These are phyloP conservation scores for Primulina tabacum DNA, from an alignment of 257 asterid species.

Conservation along the genomic window DNA sequence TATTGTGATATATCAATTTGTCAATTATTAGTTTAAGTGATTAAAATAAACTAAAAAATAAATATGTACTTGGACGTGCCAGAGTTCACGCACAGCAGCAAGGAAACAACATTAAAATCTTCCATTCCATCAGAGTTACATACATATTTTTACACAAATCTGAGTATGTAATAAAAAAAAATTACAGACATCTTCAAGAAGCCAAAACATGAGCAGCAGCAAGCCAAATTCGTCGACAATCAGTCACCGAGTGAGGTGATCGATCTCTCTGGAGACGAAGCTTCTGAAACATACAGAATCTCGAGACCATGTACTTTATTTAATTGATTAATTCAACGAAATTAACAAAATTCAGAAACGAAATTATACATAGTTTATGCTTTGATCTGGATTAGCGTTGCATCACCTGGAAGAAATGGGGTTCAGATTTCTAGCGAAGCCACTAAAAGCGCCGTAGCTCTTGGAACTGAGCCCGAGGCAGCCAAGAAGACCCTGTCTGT, in stretches of 20 bases:
- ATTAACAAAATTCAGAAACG: background rate
- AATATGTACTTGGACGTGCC: too few species aligned
- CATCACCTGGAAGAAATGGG: constrained; percentile 80
- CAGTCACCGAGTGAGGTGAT: constrained; percentile 20
- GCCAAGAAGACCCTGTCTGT: constrained; percentile 80
- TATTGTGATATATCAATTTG: too few species aligned
- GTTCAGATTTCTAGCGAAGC: constrained; percentile 72
- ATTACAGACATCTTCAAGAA: constrained; percentile 8
- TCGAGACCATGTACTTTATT: constrained; percentile 21
- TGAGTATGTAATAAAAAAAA: background rate
- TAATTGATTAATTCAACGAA: background rate
- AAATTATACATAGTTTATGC: background rate
- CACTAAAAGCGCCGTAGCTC: constrained; percentile 85
- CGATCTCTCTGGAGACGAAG: constrained; percentile 1
- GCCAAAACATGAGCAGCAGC: constrained; percentile 18
- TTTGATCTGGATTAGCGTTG: background rate
- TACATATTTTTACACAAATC: background rate
- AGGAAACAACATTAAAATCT: background rate
- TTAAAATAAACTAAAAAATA: too few species aligned
- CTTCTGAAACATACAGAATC: constrained; percentile 24
- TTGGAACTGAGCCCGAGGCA: constrained; percentile 93
- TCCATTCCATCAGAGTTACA: background rate
- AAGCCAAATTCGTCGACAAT: constrained; percentile 8
- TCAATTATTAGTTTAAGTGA: too few species aligned
- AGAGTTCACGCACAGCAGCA: too few species aligned